Conservation (phyloP, 2,329 filamentous ascomycete genomes). For the Meredithiella fracta region DNA sequence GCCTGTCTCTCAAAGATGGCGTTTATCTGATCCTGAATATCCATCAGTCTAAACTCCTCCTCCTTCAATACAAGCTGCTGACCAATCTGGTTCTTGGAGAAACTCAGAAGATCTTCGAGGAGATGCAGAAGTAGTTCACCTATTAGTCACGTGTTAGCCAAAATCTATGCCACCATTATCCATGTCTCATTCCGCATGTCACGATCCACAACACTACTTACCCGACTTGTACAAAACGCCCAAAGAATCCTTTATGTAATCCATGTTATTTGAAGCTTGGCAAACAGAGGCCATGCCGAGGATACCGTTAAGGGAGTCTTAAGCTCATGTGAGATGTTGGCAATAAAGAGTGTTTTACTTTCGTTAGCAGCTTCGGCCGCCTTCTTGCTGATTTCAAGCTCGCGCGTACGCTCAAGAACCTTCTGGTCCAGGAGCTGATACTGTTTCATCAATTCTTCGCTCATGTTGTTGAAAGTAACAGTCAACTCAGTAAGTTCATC, state of each 20-base stretch:
- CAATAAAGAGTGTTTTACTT: constrained; percentile 94
- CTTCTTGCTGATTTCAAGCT: constrained; percentile 79
- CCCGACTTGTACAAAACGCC: constrained; percentile 78
- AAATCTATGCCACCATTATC: neutral
- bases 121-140: constrained; percentile 68
- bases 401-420: constrained; percentile 64
- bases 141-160: constrained; percentile 14
- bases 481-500: constrained; percentile 79
- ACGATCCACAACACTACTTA: constrained; percentile 13
- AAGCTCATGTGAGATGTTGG: constrained; percentile 75
- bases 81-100: constrained; percentile 88
- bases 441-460: constrained; percentile 72
- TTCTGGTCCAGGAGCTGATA: constrained; percentile 73
- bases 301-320: constrained; percentile 95
- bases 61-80: constrained; percentile 69
- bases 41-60: constrained; percentile 69
- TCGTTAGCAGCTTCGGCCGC: constrained; percentile 90
- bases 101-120: constrained; percentile 75
- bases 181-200: neutral
- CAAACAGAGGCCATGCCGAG: constrained; percentile 86
- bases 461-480: constrained; percentile 82
- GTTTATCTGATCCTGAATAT: constrained; percentile 65
- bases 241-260: constrained; percentile 64
- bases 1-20: constrained; percentile 87
- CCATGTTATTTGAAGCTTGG: constrained; percentile 74